These are phyloP conservation scores for Brassica hybrid DNA, from an alignment of 441 rosid species.

Conservation along the genomic window DNA sequence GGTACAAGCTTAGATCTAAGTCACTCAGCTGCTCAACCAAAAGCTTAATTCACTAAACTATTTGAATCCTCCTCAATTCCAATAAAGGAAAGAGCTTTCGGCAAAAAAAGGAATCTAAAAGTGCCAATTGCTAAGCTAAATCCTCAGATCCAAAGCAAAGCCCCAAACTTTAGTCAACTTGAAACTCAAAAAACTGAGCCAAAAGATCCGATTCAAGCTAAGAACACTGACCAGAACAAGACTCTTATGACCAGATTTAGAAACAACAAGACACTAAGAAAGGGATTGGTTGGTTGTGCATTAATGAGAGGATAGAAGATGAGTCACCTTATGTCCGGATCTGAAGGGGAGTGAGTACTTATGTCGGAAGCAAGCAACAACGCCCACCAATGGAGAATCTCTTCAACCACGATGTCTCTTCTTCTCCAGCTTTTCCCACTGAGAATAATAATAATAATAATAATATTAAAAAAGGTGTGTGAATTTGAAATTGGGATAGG, in stretches of 20 bases:
- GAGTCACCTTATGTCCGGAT: constrained; percentile 60
- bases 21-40: constrained; percentile 19
- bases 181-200: constrained; percentile 19
- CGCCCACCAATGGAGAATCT: constrained; percentile 54
- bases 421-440: constrained; percentile 36
- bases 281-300: constrained; percentile 29
- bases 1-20: constrained; percentile 43
- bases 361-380: constrained; percentile 56
- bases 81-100: constrained; percentile 36
- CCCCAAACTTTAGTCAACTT: background rate
- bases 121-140: constrained; percentile 28
- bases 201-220: constrained; percentile 32
- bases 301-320: constrained; percentile 21
- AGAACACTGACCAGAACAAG: background rate
- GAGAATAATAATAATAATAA: constrained; percentile 18
- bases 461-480: constrained; percentile 19
- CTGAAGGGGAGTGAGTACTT: constrained; percentile 53
- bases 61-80: constrained; percentile 24
- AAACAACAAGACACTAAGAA: constrained; percentile 6
- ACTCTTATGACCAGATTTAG: background rate
- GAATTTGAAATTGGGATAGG: constrained; percentile 26
- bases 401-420: constrained; percentile 44
- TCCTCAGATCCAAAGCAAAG: constrained; percentile 49
- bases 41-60: constrained; percentile 5
- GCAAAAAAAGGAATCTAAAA: constrained; percentile 38